Percentiles rank a stretch among this genome's conserved stretches.
phyloP scores from a whole-genome alignment of 345 rosid species.

The Ceriops tagal region DNA sequence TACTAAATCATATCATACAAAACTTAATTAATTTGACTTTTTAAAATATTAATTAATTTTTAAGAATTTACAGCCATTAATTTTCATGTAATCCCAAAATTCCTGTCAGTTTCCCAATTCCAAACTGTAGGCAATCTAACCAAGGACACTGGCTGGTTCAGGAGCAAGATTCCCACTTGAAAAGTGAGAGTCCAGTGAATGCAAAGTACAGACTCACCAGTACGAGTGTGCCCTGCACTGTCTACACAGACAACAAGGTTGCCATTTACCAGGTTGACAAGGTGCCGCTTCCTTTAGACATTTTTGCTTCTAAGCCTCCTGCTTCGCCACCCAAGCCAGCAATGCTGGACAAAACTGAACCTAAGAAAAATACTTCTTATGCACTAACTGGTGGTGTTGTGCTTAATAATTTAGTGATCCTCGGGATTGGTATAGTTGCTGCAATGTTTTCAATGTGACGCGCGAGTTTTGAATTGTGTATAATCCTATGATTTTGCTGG shows the following conservation, averaged over 20 bases:
- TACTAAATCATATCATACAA: too few species aligned
- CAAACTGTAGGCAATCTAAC: slow-evolving; percentile 22
- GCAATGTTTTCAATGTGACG: not conserved
- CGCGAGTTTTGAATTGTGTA: too few species aligned
- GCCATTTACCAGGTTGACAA: slow-evolving; percentile 41
- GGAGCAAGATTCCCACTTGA: slow-evolving; percentile 5
- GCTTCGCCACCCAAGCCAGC: slow-evolving; percentile 38
- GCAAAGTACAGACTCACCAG: slow-evolving; percentile 32
- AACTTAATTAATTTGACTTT: too few species aligned
- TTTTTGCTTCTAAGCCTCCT: slow-evolving; percentile 43
- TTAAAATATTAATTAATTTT: too few species aligned
- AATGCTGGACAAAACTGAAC: slow-evolving; percentile 29
- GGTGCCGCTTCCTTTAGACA: slow-evolving; percentile 40
- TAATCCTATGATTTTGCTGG: too few species aligned
- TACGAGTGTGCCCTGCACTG: slow-evolving; percentile 25
- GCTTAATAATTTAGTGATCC: not conserved
- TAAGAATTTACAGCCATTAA: slow-evolving; percentile 4
- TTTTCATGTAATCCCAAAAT: slow-evolving; percentile 18
- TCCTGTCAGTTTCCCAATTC: slow-evolving; percentile 27
- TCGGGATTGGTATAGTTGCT: not conserved
- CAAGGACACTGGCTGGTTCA: slow-evolving; percentile 19
- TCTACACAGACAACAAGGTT: slow-evolving; percentile 34
- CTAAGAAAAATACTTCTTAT: slow-evolving; percentile 17
- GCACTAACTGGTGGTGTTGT: not conserved
- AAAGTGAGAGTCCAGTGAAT: slow-evolving; percentile 32